A percentile compares a stretch with the other conserved stretches of the same genome.
phyloP scores from a whole-genome alignment of 495 filamentous ascomycete genomes.

The Xylaria curta region DNA sequence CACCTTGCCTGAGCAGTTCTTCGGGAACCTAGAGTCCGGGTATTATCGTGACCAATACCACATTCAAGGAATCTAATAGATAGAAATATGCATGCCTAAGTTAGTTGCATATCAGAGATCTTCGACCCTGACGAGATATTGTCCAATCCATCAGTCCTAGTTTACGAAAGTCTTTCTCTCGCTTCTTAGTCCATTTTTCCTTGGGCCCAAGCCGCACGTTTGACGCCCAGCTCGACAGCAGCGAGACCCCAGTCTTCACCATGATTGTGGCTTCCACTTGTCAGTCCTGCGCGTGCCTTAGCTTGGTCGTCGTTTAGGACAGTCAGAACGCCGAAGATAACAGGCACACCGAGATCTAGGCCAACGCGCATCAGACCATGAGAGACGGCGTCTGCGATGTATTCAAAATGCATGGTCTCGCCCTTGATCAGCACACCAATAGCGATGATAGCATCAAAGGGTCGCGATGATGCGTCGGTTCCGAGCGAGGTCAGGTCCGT shows the following conservation, averaged over 20 bases:
- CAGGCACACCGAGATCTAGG: slow-evolving; percentile 82
- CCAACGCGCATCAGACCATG: slow-evolving; percentile 95
- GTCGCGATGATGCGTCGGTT: slow-evolving; percentile 47
- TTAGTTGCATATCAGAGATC: not conserved
- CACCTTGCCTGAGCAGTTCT: not conserved
- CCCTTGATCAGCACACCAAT: slow-evolving; percentile 98
- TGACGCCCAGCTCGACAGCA: slow-evolving; percentile 76
- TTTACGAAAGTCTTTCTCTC: not conserved
- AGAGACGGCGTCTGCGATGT: slow-evolving; percentile 89
- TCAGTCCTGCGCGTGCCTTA: slow-evolving; percentile 80
- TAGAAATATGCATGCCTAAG: not conserved
- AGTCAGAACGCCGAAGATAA: slow-evolving; percentile 92
- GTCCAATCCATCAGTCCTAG: not conserved
- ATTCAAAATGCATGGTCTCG: slow-evolving; percentile 98
- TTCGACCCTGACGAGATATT: not conserved
- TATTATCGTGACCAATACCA: not conserved
- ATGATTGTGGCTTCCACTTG: slow-evolving; percentile 72
- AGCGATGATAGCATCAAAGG: slow-evolving; percentile 93
- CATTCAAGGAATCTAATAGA: not conserved
- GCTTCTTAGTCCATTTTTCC: slow-evolving; percentile 59
- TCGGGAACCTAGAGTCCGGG: not conserved
- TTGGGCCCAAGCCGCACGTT: slow-evolving; percentile 69
- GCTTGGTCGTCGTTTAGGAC: slow-evolving; percentile 89
- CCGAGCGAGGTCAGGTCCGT: slow-evolving; percentile 60
- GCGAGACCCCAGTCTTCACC: slow-evolving; percentile 86